Conservation (phyloP, 2,329 filamentous ascomycete genomes). For the Neoscytalidium dimidiatum region DNA sequence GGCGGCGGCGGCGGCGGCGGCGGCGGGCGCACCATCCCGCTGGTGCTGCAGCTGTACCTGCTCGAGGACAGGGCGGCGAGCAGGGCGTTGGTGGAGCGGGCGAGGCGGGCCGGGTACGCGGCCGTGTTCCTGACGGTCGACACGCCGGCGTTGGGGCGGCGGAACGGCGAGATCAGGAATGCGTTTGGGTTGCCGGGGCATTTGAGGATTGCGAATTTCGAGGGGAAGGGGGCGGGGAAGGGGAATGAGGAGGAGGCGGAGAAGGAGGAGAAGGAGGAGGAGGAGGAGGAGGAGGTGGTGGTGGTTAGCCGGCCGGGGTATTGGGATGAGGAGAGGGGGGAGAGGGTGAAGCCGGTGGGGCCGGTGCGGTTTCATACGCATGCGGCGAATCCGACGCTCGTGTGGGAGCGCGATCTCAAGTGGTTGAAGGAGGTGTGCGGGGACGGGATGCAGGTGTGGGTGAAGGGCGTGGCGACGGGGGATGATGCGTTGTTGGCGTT, state of each 20-base stretch:
- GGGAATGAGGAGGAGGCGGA: conserved; percentile 64
- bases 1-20: conserved; percentile 30
- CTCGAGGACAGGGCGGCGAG: conserved; percentile 57
- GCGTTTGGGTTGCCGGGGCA: conserved; percentile 37
- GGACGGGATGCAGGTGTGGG: conserved; percentile 22
- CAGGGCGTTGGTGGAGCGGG: conserved; percentile 50
- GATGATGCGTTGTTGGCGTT: conserved; percentile 49
- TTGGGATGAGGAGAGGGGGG: conserved; percentile 55
- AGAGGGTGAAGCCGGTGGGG: conserved; percentile 29
- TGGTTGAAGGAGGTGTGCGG: conserved; percentile 46
- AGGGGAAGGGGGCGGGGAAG: conserved; percentile 48
- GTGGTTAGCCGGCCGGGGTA: conserved; percentile 68
- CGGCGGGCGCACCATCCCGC: conserved; percentile 43
- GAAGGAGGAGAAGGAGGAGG: conserved; percentile 55
- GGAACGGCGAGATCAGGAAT: conserved; percentile 50
- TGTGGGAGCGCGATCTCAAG: conserved; percentile 51
- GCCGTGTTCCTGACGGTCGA: conserved; percentile 63
- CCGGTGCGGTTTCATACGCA: conserved; percentile 2
- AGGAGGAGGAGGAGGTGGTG: conserved; percentile 55
- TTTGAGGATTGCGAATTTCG: neutral
- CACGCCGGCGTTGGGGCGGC: conserved; percentile 58
- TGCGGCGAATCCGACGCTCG: conserved; percentile 22
- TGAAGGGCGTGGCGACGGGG: conserved; percentile 35
- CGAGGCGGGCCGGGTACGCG: conserved; percentile 48
- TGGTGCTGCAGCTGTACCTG: conserved; percentile 65